These are phyloP conservation scores for Colletotrichum costaricense DNA, from an alignment of 2,329 filamentous ascomycete genomes.

Conservation along the genomic window DNA sequence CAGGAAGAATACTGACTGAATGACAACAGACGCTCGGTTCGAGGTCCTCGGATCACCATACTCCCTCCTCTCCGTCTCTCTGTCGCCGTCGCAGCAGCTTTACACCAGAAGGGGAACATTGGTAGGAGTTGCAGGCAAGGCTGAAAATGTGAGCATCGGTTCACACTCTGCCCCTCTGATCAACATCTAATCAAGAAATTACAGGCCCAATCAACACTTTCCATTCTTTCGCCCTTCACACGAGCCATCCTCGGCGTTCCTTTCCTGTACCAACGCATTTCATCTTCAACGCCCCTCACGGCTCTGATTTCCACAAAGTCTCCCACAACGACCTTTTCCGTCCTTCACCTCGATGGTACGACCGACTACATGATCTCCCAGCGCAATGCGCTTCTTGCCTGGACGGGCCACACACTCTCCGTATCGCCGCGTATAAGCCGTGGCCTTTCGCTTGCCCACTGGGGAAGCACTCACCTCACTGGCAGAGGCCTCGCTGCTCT, in stretches of 20 bases:
- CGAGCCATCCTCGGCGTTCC: constrained; percentile 86
- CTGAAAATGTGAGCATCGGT: constrained; percentile 78
- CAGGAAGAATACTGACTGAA: background rate
- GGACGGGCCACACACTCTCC: constrained; percentile 89
- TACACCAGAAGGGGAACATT: constrained; percentile 93
- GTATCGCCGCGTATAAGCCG: constrained; percentile 81
- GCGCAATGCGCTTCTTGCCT: constrained; percentile 89
- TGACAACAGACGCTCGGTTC: constrained; percentile 83
- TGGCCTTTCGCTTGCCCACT: constrained; percentile 82
- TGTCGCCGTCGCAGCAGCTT: constrained; percentile 92
- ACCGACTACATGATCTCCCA: constrained; percentile 96
- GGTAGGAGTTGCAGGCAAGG: constrained; percentile 88
- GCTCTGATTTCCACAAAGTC: constrained; percentile 91
- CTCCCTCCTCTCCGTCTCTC: constrained; percentile 91
- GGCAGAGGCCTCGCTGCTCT: constrained; percentile 89
- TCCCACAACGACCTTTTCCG: constrained; percentile 85
- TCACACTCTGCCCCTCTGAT: constrained; percentile 9
- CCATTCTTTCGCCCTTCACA: constrained; percentile 84
- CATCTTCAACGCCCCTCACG: constrained; percentile 87
- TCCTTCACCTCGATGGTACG: constrained; percentile 91
- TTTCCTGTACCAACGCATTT: constrained; percentile 93
- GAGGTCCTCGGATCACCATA: constrained; percentile 93
- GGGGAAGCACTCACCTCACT: constrained; percentile 90
- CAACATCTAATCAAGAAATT: background rate
- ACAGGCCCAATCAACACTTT: constrained; percentile 89